Conservation (phyloP, 2,329 filamentous ascomycete species). For the Kalmusia sp. region DNA sequence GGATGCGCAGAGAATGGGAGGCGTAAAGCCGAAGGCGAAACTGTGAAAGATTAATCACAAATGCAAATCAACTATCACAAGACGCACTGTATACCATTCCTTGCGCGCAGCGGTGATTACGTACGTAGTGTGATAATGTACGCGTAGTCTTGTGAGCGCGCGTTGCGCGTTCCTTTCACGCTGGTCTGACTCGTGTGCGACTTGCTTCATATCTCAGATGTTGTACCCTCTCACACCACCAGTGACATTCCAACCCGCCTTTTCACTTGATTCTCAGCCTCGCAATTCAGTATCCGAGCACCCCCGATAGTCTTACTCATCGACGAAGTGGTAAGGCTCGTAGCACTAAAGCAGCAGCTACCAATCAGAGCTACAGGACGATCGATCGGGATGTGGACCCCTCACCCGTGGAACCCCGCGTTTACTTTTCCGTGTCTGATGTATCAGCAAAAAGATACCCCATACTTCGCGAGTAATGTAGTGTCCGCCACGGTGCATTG, state of each 20-base stretch:
- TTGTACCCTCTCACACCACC: no score
- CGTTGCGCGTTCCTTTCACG: constrained; percentile 5
- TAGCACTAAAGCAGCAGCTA: not conserved
- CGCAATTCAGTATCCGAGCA: not conserved
- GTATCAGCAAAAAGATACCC: constrained; percentile 20
- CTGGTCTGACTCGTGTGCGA: not conserved
- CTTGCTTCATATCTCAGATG: not conserved
- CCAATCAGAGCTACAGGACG: not conserved
- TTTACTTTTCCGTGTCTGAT: constrained; percentile 27
- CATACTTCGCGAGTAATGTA: constrained; percentile 1
- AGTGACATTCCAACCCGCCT: not conserved
- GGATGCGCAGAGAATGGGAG: constrained; percentile 52
- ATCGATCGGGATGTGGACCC: constrained; percentile 2
- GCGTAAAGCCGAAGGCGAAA: constrained; percentile 28
- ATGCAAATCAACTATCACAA: no score
- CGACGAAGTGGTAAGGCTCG: no score
- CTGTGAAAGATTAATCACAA: constrained; percentile 22
- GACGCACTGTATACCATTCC: no score
- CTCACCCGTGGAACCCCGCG: constrained; percentile 21
- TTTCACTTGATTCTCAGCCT: not conserved
- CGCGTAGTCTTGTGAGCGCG: constrained; percentile 21
- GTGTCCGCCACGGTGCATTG: constrained; percentile 13
- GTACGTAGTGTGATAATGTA: not conserved
- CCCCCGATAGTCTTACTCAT: not conserved
- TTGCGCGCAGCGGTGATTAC: no score